phyloP scores from a whole-genome alignment of 805 yeast species.

The Kluyveromyces lactis region DNA sequence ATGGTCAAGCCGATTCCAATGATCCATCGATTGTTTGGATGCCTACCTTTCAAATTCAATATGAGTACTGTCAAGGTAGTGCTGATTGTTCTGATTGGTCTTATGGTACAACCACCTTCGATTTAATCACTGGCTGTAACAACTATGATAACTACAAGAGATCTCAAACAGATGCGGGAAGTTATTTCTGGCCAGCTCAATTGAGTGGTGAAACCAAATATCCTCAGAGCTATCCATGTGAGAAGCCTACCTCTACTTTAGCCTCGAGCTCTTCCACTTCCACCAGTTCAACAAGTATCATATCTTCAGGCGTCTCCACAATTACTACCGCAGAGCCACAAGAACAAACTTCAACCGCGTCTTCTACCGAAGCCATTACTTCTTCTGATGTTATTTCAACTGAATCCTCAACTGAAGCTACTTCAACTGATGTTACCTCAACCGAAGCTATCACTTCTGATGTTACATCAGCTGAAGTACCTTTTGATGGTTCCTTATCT shows the following conservation, averaged over 20 bases:
- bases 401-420: too few species aligned
- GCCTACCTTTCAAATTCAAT: conserved; percentile 17
- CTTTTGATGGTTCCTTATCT: too few species aligned
- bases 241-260: background rate
- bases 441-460: too few species aligned
- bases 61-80: conserved; percentile 11
- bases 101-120: conserved; percentile 14
- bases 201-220: background rate
- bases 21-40: conserved; percentile 11
- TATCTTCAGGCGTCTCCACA: background rate
- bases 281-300: background rate
- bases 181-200: conserved; percentile 11
- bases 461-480: too few species aligned
- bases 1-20: conserved; percentile 5
- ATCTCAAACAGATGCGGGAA: conserved; percentile 17
- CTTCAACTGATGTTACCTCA: too few species aligned
- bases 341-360: background rate
- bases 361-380: too few species aligned
- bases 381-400: too few species aligned
- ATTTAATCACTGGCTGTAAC: conserved; percentile 15
- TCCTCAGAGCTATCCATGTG: background rate
- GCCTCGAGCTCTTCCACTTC: background rate
- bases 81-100: conserved; percentile 9
- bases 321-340: background rate
- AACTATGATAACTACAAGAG: conserved; percentile 12